phyloP scores from a whole-genome alignment of 2,329 filamentous ascomycete species.

The Fusarium chaquense region DNA sequence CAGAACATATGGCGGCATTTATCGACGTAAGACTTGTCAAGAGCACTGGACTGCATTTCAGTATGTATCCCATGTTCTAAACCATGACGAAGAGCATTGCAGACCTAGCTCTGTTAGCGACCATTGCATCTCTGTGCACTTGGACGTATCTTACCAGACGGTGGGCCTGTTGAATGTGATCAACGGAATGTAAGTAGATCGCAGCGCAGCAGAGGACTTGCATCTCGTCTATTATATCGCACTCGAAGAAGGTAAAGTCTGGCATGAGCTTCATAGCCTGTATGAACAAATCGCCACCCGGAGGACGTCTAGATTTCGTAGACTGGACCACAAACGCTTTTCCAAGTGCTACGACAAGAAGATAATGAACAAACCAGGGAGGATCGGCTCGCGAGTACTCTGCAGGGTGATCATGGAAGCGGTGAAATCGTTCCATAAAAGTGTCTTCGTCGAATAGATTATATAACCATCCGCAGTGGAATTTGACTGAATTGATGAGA shows the following conservation, averaged over 20 bases:
- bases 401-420: constrained; percentile 22
- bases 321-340: constrained; percentile 40
- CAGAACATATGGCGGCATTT: constrained; percentile 32
- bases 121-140: accelerated
- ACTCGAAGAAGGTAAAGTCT: constrained; percentile 34
- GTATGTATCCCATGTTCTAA: constrained; percentile 39
- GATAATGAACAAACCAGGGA: constrained; percentile 41
- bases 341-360: constrained; percentile 37
- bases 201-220: constrained; percentile 38
- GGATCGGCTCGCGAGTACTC: constrained; percentile 8
- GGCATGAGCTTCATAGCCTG: constrained; percentile 43
- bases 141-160: constrained; percentile 11
- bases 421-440: constrained; percentile 34
- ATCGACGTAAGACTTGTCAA: constrained; percentile 28
- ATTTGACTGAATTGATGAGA: constrained; percentile 41
- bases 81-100: constrained; percentile 25
- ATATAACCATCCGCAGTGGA: constrained; percentile 37
- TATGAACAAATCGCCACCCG: constrained; percentile 32
- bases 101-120: constrained; percentile 15
- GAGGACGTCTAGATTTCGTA: constrained; percentile 30
- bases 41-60: constrained; percentile 30
- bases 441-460: constrained; percentile 34
- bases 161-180: constrained; percentile 25
- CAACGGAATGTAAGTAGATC: constrained; percentile 31
- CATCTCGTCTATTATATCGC: constrained; percentile 30